Evolutionary conservation across 768 basidiomycete species (phyloP), one percentile per base, ranked within the genome.

Genomic region (Tricholoma sp.): DNA sequence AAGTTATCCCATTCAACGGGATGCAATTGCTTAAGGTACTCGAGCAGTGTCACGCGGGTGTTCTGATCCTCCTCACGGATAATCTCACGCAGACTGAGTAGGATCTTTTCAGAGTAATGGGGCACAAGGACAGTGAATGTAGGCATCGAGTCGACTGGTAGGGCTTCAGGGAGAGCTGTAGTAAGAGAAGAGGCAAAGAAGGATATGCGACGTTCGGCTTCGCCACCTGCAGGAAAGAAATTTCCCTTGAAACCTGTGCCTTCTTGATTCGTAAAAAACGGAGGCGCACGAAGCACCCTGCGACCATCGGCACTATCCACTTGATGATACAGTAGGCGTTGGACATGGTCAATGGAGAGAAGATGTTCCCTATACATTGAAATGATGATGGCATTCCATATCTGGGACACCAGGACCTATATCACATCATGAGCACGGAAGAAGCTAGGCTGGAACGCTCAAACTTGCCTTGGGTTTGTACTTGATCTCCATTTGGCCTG

Each of bases 1-100:
- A 99, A 99, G 72, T 99, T 99, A 75, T 98, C 97, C 97, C 97
- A 99, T 69, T 99, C 97, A 56, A 98, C 81, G 17, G 97, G 96
- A 69, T 98, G 97, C 48, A 99, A 79, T 70, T 99, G 97, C 73
- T 99, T 99, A 69, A 98, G 77, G 71, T 99, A 99, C 73, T 99
- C 97, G 56, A 99, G 81, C 20, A 98, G 78, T 8, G 97, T 99
- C 56, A 99, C 97, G 4, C 97, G 92, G 7, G 96, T 98, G 68
- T 84, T 96, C 67, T 89, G 87, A 66, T 98, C 95, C 69, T 98
- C 95, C 71, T 99, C 97, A 55, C 96, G 85, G 61, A 99, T 99
- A 64, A 99, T 99, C 74, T 99, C 97, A 49, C 97, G 84, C 37
- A 99, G 81, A 67, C 94, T 97, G 57, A 99, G 81, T 53, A 99